Evolutionary conservation across 2,329 filamentous ascomycete genomes (phyloP).

Genomic region (Alternaria alternata): DNA sequence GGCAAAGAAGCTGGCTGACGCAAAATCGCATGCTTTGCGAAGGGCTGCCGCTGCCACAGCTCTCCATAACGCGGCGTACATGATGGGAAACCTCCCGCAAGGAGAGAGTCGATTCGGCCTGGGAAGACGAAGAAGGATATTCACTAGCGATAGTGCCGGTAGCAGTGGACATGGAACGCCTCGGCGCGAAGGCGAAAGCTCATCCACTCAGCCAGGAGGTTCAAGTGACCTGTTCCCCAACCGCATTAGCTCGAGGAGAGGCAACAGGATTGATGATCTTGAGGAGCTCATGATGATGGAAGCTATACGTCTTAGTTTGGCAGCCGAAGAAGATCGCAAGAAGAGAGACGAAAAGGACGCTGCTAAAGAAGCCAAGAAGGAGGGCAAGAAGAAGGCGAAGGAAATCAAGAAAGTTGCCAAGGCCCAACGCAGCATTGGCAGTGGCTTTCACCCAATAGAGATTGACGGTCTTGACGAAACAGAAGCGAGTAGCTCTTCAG

Average conservation of each 20-base stretch:
- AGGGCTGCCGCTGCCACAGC: constrained; percentile 93
- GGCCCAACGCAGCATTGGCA: constrained; percentile 68
- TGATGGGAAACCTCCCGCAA: constrained; percentile 70
- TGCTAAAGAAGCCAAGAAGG: constrained; percentile 83
- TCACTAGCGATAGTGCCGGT: constrained; percentile 56
- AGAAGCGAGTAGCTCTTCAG: constrained; percentile 35
- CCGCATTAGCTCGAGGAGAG: constrained; percentile 63
- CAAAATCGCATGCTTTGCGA: constrained; percentile 83
- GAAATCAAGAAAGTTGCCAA: constrained; percentile 72
- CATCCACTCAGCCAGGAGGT: constrained; percentile 43
- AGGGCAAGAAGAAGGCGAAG: constrained; percentile 76
- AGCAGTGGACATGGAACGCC: constrained; percentile 57
- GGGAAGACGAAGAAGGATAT: constrained; percentile 59
- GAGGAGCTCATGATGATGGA: constrained; percentile 99
- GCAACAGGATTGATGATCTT: constrained; percentile 77
- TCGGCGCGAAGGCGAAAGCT: constrained; percentile 45
- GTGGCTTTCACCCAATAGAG: constrained; percentile 60
- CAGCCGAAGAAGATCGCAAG: constrained; percentile 90
- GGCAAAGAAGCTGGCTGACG: constrained; percentile 86
- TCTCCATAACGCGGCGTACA: constrained; percentile 90
- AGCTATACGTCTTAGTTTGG: constrained; percentile 89
- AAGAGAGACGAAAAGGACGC: constrained; percentile 82
- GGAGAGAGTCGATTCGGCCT: constrained; percentile 61
- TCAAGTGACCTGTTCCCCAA: constrained; percentile 50
- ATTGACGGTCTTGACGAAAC: constrained; percentile 56